Base-by-base conservation (phyloP, 2,329 filamentous ascomycete genomes). In the Ceratocystis ficicola region DNA sequence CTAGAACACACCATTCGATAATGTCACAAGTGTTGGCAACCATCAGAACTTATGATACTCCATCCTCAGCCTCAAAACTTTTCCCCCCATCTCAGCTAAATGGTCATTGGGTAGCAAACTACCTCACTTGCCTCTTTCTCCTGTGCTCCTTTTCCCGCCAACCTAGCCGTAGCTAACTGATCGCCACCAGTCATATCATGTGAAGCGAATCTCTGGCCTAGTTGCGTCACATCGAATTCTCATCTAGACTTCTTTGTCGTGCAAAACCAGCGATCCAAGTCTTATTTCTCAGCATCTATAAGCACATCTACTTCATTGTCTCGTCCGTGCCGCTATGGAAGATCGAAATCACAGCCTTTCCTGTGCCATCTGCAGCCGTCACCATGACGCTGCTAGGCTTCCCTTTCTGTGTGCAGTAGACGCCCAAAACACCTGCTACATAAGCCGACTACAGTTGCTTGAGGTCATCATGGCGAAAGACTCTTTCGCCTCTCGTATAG, bases 321-420 rank as follows among this genome's bases (percentile, higher is more conserved):
- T 25, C 7, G 10, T n/a, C 52, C n/a, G 22, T 17, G 7, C 48
- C 22, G n/a, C 12, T 25, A 63, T 63, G 44, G 44, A 7, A 12
- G 30, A 10, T 15, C 28, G 17, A 3, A 25, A 20, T n/a, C 55
- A 30, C 7, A 44, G 44, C 28, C 28, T 63, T 22, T 17, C 46
- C 72, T 90, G 87, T 77, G 81, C 85, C 73, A 82, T 88, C 73
- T 90, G 87, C 74, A 77, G 78, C 74, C 78, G 82, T 71, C 73
- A 76, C 71, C 77, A 83, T 74, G 79, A 81, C 69, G 71, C 79
- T n/a, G 76, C 79, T 69, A 81, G 78, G 71, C 74, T 85, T 65
- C 83, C 83, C 12, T 87, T 89, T 71, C 78, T 88, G 70, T 91
- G 88, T 73, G 77, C 82, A 30, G 82, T 86, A 61, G 88, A 90